Evolutionary conservation across 2,329 filamentous ascomycete species (phyloP).

Genomic region (Microdochium paspali): DNA sequence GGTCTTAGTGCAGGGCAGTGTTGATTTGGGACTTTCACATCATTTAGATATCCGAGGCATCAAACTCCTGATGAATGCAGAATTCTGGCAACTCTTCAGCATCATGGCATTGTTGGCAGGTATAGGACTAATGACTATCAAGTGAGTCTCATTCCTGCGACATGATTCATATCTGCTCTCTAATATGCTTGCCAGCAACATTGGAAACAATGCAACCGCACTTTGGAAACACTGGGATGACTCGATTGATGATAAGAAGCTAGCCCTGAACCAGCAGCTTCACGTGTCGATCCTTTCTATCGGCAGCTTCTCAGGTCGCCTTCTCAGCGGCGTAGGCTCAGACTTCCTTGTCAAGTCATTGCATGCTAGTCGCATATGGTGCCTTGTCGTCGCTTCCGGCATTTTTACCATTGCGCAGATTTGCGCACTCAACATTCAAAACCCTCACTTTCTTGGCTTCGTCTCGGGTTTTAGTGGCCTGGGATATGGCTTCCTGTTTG

Average conservation of each 20-base stretch:
- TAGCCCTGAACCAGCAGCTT: conserved; percentile 74
- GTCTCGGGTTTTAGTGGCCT: conserved; percentile 80
- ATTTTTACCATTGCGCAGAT: conserved; percentile 77
- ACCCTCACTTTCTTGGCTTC: conserved; percentile 67
- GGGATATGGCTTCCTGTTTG: conserved; percentile 88
- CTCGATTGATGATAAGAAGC: conserved; percentile 60
- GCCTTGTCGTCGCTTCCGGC: conserved; percentile 64
- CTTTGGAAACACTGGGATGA: conserved; percentile 83
- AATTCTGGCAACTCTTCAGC: conserved; percentile 87
- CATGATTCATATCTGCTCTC: background rate
- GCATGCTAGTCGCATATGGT: conserved; percentile 81
- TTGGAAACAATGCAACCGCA: conserved; percentile 80
- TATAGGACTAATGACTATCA: conserved; percentile 97
- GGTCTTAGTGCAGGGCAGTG: conserved; percentile 45
- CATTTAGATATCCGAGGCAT: conserved; percentile 87
- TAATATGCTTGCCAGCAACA: conserved; percentile 54
- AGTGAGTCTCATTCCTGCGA: conserved; percentile 52
- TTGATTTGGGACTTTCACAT: conserved; percentile 66
- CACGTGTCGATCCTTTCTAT: conserved; percentile 93
- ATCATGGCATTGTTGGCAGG: conserved; percentile 88
- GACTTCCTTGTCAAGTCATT: conserved; percentile 80
- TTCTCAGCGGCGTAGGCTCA: conserved; percentile 78
- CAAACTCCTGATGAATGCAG: conserved; percentile 57
- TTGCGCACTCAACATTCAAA: conserved; percentile 62
- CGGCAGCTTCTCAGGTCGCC: conserved; percentile 73